These are phyloP conservation scores for Blastomyces parvus DNA, from an alignment of 2,329 filamentous ascomycete genomes.

Conservation along the genomic window DNA sequence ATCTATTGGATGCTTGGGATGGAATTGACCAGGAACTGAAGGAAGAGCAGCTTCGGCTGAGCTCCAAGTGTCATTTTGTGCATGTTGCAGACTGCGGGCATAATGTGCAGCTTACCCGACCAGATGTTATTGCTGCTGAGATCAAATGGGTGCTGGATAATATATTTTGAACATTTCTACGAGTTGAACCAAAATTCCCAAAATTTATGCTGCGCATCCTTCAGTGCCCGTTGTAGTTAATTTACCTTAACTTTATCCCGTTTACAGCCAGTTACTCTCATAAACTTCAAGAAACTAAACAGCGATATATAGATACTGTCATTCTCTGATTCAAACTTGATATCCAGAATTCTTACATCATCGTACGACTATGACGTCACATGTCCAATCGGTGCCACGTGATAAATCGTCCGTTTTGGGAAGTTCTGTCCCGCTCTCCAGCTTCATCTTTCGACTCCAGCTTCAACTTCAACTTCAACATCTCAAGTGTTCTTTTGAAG, in stretches of 20 bases:
- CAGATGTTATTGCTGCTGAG: conserved; percentile 30
- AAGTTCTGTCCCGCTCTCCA: neutral
- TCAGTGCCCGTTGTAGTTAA: neutral
- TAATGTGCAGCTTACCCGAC: conserved; percentile 29
- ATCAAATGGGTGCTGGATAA: conserved; percentile 27
- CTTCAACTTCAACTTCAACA: neutral
- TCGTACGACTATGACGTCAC: neutral
- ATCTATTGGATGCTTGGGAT: conserved; percentile 26
- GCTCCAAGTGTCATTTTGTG: conserved; percentile 23
- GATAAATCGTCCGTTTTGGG: neutral
- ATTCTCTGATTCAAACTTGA: too few species aligned
- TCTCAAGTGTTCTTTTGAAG: neutral
- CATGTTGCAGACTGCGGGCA: conserved; percentile 31
- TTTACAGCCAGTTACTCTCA: neutral
- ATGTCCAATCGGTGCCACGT: neutral
- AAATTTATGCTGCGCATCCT: neutral
- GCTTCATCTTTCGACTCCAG: neutral
- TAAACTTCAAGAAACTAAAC: neutral
- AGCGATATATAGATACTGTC: too few species aligned
- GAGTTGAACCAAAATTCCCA: neutral
- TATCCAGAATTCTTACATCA: neutral
- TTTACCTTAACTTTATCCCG: neutral
- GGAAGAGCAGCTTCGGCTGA: conserved; percentile 27
- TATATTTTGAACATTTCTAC: neutral
- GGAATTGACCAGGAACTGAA: conserved; percentile 22